Evolutionary conservation across 352 stramenopile species (phyloP), one percentile per base, ranked within the genome.

Genomic region (Phytopythium ostracodes): DNA sequence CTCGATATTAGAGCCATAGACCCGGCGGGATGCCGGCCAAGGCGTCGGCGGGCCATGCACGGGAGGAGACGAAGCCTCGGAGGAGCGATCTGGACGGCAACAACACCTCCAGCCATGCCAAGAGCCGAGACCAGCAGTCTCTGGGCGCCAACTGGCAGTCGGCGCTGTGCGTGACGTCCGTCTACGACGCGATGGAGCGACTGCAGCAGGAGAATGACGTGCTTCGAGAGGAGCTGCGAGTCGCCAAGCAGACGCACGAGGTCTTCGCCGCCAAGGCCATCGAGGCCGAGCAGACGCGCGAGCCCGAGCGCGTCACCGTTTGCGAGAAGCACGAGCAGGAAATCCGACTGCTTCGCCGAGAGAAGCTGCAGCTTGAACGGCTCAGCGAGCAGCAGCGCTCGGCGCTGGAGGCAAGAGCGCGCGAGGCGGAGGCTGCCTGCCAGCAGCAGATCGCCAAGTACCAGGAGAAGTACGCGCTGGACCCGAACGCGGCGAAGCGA

Each of bases 131-230:
- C 7, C 10, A 65, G 52, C 64, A 75, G 25, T 36, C 35, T 12
- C 60, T 89, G 2, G 61, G 66, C 3, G 66, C 71, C 11, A 81
- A 91, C 57, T 91, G 79, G 83, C 81, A 86, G 66, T 89, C 79
- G 60, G 83, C 77, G 44, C 77, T 89, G 24, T 89, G 81, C 44
- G 81, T 91, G 44, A 89, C 76, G 20, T 89, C 81, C 44, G 79
- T 92, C 20, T 91, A 88, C 63, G 81, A 92, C 54, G 81, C 84
- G 59, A 89, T 87, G 62, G 73, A 86, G 17, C 70, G 81, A 42
- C 38, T 90, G 31, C 76, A 91, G 64, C 68, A 76, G 25, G 77
- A 87, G 52, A 84, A 81, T 47, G 73, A 80, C 7, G 31, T 62
- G 52, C 63, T 87, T 15, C 71, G 76, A 8, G 66, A 83, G 46